A percentile compares a stretch with the other conserved stretches of the same genome.
Conservation (phyloP, 768 basidiomycete genomes). For the Scleroderma bovista region DNA sequence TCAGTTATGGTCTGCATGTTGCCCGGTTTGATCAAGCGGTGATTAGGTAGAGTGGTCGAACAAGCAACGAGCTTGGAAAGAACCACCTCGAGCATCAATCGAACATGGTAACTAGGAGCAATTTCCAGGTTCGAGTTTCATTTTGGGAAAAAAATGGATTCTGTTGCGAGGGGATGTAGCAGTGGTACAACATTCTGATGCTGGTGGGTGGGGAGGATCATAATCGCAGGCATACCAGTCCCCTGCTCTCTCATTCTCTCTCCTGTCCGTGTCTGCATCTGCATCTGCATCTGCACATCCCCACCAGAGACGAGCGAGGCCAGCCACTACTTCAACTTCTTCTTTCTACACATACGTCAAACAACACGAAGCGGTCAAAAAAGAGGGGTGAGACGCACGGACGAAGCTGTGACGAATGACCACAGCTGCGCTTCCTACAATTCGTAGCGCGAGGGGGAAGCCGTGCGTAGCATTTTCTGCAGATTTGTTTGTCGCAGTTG, state of each 20-base stretch:
- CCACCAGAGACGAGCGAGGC: constrained; percentile 1
- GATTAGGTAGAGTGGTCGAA: too few relatives aligned
- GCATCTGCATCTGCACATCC: constrained; percentile 2
- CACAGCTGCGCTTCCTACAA: constrained; percentile 94
- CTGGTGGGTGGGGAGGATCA: too few relatives aligned
- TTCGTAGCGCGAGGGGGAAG: constrained; percentile 99
- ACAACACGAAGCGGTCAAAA: background rate
- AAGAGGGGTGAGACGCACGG: constrained; percentile 51
- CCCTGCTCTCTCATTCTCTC: background rate
- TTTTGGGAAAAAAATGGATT: too few relatives aligned
- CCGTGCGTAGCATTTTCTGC: constrained; percentile 99
- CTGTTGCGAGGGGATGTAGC: too few relatives aligned
- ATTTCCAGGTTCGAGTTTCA: too few relatives aligned
- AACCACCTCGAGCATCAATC: background rate
- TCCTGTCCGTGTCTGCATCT: too few relatives aligned
- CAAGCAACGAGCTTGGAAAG: background rate
- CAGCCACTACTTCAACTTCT: constrained; percentile 83
- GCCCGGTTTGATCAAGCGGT: too few relatives aligned
- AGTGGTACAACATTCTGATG: too few relatives aligned
- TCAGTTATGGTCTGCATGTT: too few relatives aligned
- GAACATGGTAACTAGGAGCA: constrained; percentile 2
- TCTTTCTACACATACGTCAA: constrained; percentile 56
- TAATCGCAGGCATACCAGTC: background rate
- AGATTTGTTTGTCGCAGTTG: constrained; percentile 99
- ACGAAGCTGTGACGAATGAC: constrained; percentile 86